Base-by-base conservation (phyloP, 371 early-diverging fungal genomes). In the Batkoa obscura region DNA sequence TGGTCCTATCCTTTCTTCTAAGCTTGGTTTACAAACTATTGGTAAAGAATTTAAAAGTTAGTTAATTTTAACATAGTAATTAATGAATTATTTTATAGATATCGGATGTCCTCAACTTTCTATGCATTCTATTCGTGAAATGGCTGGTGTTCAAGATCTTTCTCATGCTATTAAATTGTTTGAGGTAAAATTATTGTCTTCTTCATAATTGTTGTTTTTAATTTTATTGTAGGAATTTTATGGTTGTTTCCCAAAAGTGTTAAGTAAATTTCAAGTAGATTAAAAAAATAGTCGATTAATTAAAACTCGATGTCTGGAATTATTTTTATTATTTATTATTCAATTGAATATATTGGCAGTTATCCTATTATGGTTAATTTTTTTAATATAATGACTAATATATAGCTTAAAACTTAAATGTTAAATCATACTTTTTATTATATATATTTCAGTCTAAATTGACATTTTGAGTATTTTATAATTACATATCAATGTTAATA, bases 51-150 rank as follows among this genome's bases (percentile, higher is more conserved):
- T 36, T 39, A 1, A n/a, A n/a, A n/a, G n/a, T n/a, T n/a, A n/a
- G n/a, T n/a, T n/a, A n/a, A n/a, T 51, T 35, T 45, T 39, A 23
- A 41, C 30, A 37, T 17, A 41, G 34, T 38, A 43, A 4, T 33
- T 17, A 17, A 45, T 52, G n/a, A 13, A n/a, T 54, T 10, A 23
- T 43, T 58, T 23, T 43, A n/a, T 67, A 75, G 94, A 97, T 72
- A 82, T 94, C 30, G 95, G 97, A 56, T 89, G 86, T 62, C 89
- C 95, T 42, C 91, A 94, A 68, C 64, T 93, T 48, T 83, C 83
- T 64, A 97, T 94, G 97, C 97, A 94, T 71, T 88, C 88, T 57
- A 85, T 90, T 69, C 88, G 95, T 57, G 95, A 97, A 69, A 82
- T 78, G n/a, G 81, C 84, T 60, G 97, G 95, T 10, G 74, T 81